A percentile compares a stretch with the other conserved stretches of the same genome.
Conservation (phyloP, 345 rosid species). For the Zanthoxylum bungeanum region DNA sequence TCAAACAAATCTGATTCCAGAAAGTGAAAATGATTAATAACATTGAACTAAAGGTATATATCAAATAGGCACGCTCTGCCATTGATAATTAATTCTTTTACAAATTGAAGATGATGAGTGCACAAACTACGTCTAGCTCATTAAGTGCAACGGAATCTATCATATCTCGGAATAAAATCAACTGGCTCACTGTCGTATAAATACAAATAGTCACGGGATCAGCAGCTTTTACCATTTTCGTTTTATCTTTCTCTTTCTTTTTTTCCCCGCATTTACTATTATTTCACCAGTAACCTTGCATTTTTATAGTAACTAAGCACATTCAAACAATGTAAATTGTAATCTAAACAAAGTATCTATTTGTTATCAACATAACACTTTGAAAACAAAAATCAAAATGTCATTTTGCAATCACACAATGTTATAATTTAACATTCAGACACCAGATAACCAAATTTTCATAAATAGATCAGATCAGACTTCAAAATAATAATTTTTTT, state of each 20-base stretch:
- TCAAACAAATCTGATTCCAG: slow-evolving; percentile 73
- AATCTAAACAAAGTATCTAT: not conserved
- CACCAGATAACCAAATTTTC: not conserved
- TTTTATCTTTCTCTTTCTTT: too few species aligned
- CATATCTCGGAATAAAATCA: not conserved
- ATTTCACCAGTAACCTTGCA: not conserved
- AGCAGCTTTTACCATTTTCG: not conserved
- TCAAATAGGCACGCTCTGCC: not conserved
- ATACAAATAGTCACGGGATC: not conserved
- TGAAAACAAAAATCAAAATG: not conserved
- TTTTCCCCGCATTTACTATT: not conserved
- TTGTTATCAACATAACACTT: not conserved
- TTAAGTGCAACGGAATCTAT: not conserved
- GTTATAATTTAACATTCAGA: slow-evolving; percentile 12
- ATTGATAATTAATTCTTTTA: not conserved
- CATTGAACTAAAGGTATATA: not conserved
- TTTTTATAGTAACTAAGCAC: not conserved
- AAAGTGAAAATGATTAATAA: slow-evolving; percentile 7
- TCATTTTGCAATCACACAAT: not conserved
- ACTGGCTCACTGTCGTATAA: not conserved
- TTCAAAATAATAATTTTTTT: not conserved
- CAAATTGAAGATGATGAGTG: not conserved
- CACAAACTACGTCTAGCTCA: not conserved
- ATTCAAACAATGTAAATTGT: not conserved
- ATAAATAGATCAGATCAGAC: slow-evolving; percentile 9